Evolutionary conservation across 139 green algal genomes (phyloP).

Genomic region (Asterochloris erici): DNA sequence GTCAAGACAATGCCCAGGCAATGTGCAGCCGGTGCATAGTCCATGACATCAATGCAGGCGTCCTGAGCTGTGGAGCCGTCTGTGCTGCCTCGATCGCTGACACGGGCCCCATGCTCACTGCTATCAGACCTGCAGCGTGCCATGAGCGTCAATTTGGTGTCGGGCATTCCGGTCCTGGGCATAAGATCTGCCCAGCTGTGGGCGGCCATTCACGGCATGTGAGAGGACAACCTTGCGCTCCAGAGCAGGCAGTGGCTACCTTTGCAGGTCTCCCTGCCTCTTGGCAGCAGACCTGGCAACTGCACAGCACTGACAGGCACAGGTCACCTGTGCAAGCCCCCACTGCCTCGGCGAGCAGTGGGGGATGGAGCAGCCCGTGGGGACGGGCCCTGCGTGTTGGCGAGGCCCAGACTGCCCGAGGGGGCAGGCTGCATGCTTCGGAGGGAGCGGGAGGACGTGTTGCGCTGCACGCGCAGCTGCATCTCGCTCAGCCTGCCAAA

Average conservation of each 20-base stretch:
- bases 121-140: too few relatives aligned
- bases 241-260: too few relatives aligned
- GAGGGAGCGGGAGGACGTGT: background rate
- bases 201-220: too few relatives aligned
- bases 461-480: slow-evolving; percentile 18
- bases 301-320: background rate
- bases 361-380: background rate
- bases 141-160: too few relatives aligned
- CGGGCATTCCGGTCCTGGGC: too few relatives aligned
- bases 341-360: slow-evolving; percentile 20
- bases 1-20: slow-evolving; percentile 41
- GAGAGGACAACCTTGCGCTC: too few relatives aligned
- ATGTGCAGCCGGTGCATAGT: slow-evolving; percentile 27
- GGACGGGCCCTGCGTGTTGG: background rate
- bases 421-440: slow-evolving; percentile 2
- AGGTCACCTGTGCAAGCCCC: slow-evolving; percentile 14
- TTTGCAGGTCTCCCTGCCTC: too few relatives aligned
- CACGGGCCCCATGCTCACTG: too few relatives aligned
- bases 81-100: background rate
- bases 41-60: slow-evolving; percentile 25
- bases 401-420: background rate
- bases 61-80: slow-evolving; percentile 3
- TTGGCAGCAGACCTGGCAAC: too few relatives aligned
- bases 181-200: too few relatives aligned
- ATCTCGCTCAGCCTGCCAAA: slow-evolving; percentile 26